phyloP scores from a whole-genome alignment of 495 filamentous ascomycete species.

The Chaetomidium leptoderma region DNA sequence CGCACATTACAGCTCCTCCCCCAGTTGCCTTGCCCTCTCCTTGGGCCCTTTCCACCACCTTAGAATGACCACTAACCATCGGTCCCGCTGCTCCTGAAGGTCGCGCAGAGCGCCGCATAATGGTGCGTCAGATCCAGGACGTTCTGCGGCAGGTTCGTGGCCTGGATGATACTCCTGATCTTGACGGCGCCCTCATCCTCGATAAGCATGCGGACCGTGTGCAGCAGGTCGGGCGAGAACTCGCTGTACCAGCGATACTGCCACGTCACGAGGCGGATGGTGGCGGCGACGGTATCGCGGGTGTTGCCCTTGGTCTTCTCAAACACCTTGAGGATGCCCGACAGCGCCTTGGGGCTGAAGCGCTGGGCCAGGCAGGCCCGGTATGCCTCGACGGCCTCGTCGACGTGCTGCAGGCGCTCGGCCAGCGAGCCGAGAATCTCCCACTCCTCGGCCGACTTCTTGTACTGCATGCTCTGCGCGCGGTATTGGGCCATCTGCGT shows the following conservation, averaged over 20 bases:
- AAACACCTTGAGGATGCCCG: slow-evolving; percentile 73
- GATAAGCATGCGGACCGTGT: slow-evolving; percentile 82
- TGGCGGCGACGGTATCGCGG: slow-evolving; percentile 66
- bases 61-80: slow-evolving; percentile 58
- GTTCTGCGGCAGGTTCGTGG: slow-evolving; percentile 85
- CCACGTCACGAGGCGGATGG: slow-evolving; percentile 91
- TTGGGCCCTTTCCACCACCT: not conserved
- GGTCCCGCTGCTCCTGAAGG: slow-evolving; percentile 90
- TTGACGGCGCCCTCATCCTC: slow-evolving; percentile 98
- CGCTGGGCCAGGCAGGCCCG: slow-evolving; percentile 72
- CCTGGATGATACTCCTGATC: slow-evolving; percentile 92
- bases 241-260: slow-evolving; percentile 99
- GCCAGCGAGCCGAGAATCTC: slow-evolving; percentile 94
- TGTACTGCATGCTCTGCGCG: slow-evolving; percentile 85
- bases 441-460: slow-evolving; percentile 95
- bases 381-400: slow-evolving; percentile 90
- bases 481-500: slow-evolving; percentile 93
- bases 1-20: not conserved
- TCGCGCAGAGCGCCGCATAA: slow-evolving; percentile 88
- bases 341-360: slow-evolving; percentile 87
- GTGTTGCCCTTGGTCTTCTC: slow-evolving; percentile 63
- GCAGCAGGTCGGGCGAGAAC: slow-evolving; percentile 89
- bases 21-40: not conserved
- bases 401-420: slow-evolving; percentile 80
- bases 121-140: slow-evolving; percentile 94